Evolutionary conservation across 1,284 basidiomycete species (phyloP), one percentile per base, ranked within the genome.

Genomic region (Volvariella surrecta): DNA sequence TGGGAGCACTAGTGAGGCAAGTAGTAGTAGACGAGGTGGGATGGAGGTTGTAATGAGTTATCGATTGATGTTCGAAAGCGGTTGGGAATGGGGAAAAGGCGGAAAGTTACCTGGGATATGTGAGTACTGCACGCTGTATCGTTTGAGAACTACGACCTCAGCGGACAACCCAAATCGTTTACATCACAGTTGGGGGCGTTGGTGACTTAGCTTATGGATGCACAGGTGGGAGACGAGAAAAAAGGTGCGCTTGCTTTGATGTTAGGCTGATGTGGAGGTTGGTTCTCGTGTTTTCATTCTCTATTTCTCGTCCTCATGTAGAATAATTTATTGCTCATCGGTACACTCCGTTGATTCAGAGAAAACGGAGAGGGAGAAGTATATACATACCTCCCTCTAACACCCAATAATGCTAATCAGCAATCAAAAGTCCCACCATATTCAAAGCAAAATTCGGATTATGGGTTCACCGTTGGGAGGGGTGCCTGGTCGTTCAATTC

Each of bases 221-320:
- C 50, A 70, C 74, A 0, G 80, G 79, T 1, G 79, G 79, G 8
- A 58, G 79, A 7, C 63, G 77, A 52, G 59, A 71, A 0, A 56
- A 74, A 24, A 64, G 79, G 3, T 77, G 73, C 54, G 68, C 66
- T 44, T 82, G 79, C 53, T 82, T 82, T 52, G 63, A 79, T 50
- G 49, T 81, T 4, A 63, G 79, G 1, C 62, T 75, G 3, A 82
- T 82, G 79, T 82, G 79, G 79, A 69, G 79, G 75, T 77, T 46
- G 11, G 62, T 53, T 4, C 2, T 8, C 34, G 13, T 19, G 18
- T 7, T 7, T 6, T 8, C 8, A 4, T 7, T 16, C 34, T 35
- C 4, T 35, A 37, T n/a, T 15, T 7, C 15, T 7, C 7, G 34
- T 15, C 7, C 18, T 47, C 31, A 37, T 9, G 13, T 15, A 40